phyloP scores from a whole-genome alignment of 495 filamentous ascomycete species.

The Penicillium macrosclerotiorum region DNA sequence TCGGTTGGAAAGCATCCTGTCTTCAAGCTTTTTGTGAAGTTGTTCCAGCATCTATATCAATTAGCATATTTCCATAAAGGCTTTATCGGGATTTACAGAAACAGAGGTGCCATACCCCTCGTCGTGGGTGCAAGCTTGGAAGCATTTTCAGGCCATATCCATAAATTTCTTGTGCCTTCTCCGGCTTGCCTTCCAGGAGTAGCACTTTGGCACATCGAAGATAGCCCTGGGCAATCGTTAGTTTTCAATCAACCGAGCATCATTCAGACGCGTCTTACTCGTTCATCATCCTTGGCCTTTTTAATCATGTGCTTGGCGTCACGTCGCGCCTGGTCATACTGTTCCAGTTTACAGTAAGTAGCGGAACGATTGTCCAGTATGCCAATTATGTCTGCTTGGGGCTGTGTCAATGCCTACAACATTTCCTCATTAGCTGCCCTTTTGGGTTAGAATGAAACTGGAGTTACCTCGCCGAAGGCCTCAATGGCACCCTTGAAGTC shows the following conservation, averaged over 20 bases:
- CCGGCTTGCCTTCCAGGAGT: constrained; percentile 49
- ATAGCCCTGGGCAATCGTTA: constrained; percentile 50
- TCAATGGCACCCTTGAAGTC: constrained; percentile 40
- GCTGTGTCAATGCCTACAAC: constrained; percentile 34
- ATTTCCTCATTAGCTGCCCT: constrained; percentile 8
- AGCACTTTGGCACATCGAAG: constrained; percentile 63
- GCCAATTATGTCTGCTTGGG: constrained; percentile 30
- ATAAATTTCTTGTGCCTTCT: constrained; percentile 59
- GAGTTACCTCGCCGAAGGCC: constrained; percentile 42
- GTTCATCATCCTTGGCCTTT: constrained; percentile 44
- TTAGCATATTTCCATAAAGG: too few relatives aligned
- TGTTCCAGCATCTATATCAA: constrained; percentile 37
- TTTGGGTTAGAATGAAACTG: constrained; percentile 15
- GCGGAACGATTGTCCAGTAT: constrained; percentile 63
- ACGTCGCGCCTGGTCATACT: constrained; percentile 51
- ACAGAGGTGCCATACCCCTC: constrained; percentile 35
- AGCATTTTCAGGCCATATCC: constrained; percentile 55
- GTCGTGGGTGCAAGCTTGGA: constrained; percentile 38
- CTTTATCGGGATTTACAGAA: too few relatives aligned
- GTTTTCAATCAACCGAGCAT: background rate
- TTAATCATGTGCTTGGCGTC: constrained; percentile 63
- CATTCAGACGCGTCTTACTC: constrained; percentile 31
- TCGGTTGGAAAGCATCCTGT: constrained; percentile 27
- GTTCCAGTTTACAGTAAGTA: constrained; percentile 54
- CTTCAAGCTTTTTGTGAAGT: constrained; percentile 44